Evolutionary conservation across 257 asterid genomes (phyloP).

Genomic region (Solanum megistacrolobum): DNA sequence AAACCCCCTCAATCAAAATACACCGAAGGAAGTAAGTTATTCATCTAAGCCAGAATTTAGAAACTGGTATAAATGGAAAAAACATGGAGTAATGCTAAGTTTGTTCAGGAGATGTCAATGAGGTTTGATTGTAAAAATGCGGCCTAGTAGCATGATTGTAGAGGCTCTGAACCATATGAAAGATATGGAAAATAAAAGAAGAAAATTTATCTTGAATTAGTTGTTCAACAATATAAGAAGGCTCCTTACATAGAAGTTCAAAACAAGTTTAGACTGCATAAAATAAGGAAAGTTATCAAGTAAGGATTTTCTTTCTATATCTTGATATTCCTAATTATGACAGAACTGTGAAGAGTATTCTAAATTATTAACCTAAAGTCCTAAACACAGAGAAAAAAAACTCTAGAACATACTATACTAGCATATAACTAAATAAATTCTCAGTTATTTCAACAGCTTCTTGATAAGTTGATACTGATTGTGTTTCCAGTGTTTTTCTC

Average conservation of each 20-base stretch:
- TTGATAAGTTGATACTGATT: not conserved
- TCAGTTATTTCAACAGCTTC: not conserved
- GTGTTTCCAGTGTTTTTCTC: not conserved
- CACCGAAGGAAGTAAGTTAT: not conserved
- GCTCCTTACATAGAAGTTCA: not conserved
- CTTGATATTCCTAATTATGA: not conserved
- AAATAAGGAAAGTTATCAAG: not conserved
- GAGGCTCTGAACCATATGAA: not conserved
- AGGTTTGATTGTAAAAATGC: not conserved
- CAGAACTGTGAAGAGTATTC: not conserved
- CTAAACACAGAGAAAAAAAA: not conserved
- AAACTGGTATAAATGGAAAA: not conserved
- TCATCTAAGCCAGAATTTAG: not conserved
- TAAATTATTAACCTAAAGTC: not conserved
- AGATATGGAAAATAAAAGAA: not conserved
- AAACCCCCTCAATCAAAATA: not conserved
- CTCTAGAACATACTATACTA: not conserved
- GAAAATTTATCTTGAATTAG: not conserved
- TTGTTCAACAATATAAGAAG: not conserved
- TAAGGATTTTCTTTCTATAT: not conserved
- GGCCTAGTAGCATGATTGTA: not conserved
- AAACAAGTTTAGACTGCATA: not conserved
- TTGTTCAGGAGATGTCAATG: not conserved
- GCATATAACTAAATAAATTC: not conserved
- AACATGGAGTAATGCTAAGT: not conserved